A percentile compares a stretch with the other conserved stretches of the same genome.
phyloP scores from a whole-genome alignment of 805 yeast species.

The Kodamaea hsintzibuensis region DNA sequence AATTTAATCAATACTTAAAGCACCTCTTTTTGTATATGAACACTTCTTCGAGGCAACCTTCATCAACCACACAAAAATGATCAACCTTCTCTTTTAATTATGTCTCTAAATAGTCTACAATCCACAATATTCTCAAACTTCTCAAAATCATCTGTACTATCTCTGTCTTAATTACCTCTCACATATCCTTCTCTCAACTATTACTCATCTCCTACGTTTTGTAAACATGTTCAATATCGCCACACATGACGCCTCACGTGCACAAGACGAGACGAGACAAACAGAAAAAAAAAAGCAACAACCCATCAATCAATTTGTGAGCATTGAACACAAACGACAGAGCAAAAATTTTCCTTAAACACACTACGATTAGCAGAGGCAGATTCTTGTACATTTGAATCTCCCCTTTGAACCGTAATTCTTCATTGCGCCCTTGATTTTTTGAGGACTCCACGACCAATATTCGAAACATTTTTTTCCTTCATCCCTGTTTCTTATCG shows the following conservation, averaged over 20 bases:
- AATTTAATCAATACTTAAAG: too few relatives aligned
- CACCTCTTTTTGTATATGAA: too few relatives aligned
- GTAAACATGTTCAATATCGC: too few relatives aligned
- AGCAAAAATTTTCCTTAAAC: background rate
- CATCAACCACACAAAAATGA: too few relatives aligned
- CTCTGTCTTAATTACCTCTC: too few relatives aligned
- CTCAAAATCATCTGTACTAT: too few relatives aligned
- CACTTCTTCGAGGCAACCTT: too few relatives aligned
- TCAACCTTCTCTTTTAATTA: too few relatives aligned
- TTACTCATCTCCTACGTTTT: too few relatives aligned
- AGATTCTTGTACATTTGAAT: background rate
- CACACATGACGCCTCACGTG: background rate
- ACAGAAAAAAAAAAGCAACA: background rate
- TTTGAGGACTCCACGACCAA: constrained; percentile 2
- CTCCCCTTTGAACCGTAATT: background rate
- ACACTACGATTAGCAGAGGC: background rate
- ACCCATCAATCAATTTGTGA: background rate
- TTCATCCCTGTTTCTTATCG: background rate
- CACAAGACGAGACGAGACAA: background rate
- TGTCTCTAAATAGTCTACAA: too few relatives aligned
- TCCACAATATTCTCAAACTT: too few relatives aligned
- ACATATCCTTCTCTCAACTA: too few relatives aligned
- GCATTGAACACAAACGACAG: background rate
- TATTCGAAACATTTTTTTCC: constrained; percentile 4
- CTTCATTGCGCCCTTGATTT: background rate